Evolutionary conservation across 306 rosid genomes (phyloP), one percentile per base, ranked within the genome.

Genomic region (Prosopis cineraria): DNA sequence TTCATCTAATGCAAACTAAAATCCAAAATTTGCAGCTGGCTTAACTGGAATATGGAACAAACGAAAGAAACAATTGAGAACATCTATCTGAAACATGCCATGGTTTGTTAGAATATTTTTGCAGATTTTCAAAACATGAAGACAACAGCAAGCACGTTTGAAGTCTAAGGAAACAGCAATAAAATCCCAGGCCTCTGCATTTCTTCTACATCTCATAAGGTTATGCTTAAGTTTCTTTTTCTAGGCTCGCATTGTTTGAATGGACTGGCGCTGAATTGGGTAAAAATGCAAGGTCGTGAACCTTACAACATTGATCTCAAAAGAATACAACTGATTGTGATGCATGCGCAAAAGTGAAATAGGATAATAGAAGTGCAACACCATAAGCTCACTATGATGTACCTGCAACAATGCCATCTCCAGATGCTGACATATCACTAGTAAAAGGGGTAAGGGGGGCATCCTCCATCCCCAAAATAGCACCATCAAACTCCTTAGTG

Each of bases 371-470:
- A 43, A 17, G 13, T 0, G 3, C 58, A 25, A 47, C 43, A 47
- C 16, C 44, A 20, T 31, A 50, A 48, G 45, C 73, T 77, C 73
- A 75, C 48, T 73, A 68, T 63, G 79, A 41, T 24, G 31, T 89
- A 95, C 99, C 99, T 78, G 98, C 99, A 77, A 89, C 90, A 41
- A 92, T 89, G 82, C 97, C 99, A 17, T 95, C 98, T 83, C 98
- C 99, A 25, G 97, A 87, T 56, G 99, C 98, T 53, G 98, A 92
- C 98, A 95, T 92, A 75, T 95, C 96, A 33, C 80, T 0, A 56
- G 96, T 92, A 83, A 86, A 89, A 72, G 98, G 98, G 63, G 92
- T 92, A 45, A 95, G 58, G 3, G 89, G 98, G 22, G 97, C 80
- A 78, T 95, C 99, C 83, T 95, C 98, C 99, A 87, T 91, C 31